These are phyloP conservation scores for Populus pruinosa DNA, from an alignment of 345 rosid genomes.

Conservation along the genomic window DNA sequence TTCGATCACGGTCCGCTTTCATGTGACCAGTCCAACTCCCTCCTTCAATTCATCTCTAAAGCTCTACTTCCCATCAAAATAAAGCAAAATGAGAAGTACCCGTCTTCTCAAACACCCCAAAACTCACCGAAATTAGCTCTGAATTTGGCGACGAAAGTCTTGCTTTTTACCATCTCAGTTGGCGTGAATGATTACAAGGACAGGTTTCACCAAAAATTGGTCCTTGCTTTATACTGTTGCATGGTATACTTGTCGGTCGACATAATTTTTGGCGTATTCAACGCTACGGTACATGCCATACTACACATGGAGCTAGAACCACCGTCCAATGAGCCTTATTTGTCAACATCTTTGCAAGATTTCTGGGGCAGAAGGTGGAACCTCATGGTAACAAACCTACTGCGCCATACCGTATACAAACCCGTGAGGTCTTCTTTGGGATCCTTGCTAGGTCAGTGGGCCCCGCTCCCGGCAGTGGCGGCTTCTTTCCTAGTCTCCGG, in stretches of 20 bases:
- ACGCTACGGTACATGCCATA: slow-evolving; percentile 9
- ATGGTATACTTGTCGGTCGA: slow-evolving; percentile 32
- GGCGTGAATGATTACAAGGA: slow-evolving; percentile 15
- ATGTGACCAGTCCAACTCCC: slow-evolving; percentile 5
- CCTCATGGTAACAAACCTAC: slow-evolving; percentile 25
- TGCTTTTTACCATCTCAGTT: slow-evolving; percentile 18
- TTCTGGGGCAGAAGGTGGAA: slow-evolving; percentile 41
- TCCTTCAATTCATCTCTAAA: slow-evolving; percentile 25
- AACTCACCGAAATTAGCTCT: slow-evolving; percentile 22
- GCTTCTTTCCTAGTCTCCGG: slow-evolving; percentile 34
- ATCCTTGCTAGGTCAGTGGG: background rate
- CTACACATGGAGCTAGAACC: slow-evolving; percentile 33
- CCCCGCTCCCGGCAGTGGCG: background rate
- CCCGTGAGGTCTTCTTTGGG: slow-evolving; percentile 3
- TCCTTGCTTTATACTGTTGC: slow-evolving; percentile 17
- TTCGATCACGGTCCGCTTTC: slow-evolving; percentile 38
- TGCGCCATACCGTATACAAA: slow-evolving; percentile 20
- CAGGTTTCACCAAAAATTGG: background rate
- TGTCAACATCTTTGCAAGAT: slow-evolving; percentile 35
- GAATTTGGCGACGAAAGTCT: slow-evolving; percentile 30
- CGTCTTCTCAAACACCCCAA: background rate
- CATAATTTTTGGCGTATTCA: slow-evolving; percentile 22
- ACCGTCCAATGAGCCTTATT: slow-evolving; percentile 44
- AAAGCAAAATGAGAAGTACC: slow-evolving; percentile 21
- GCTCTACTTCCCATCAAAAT: slow-evolving; percentile 42